Percentiles rank a stretch among this genome's conserved stretches.
phyloP scores from a whole-genome alignment of 2,329 filamentous ascomycete genomes.

The Exophiala sp. region DNA sequence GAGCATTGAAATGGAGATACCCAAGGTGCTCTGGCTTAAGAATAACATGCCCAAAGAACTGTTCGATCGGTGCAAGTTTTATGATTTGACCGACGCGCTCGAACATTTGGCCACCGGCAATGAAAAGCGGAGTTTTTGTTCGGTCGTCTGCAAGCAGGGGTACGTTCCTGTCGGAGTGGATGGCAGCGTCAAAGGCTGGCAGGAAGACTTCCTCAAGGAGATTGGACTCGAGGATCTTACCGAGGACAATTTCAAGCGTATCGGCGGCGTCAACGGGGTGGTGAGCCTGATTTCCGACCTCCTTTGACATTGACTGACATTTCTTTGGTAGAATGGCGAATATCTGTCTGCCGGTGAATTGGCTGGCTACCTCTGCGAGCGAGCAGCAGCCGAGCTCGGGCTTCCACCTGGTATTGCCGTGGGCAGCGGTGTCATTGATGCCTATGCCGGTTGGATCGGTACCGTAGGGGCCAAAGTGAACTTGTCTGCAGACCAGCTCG shows the following conservation, averaged over 20 bases:
- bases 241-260: conserved; percentile 81
- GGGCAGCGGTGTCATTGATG: conserved; percentile 94
- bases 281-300: conserved; percentile 57
- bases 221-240: conserved; percentile 82
- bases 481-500: conserved; percentile 61
- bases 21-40: conserved; percentile 97
- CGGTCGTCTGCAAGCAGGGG: conserved; percentile 94
- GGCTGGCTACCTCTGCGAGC: conserved; percentile 76
- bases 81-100: conserved; percentile 85
- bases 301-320: conserved; percentile 1
- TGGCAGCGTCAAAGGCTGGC: conserved; percentile 96
- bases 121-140: conserved; percentile 90
- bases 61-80: conserved; percentile 93
- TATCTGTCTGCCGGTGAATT: conserved; percentile 90
- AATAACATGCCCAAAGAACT: conserved; percentile 92
- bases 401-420: conserved; percentile 82
- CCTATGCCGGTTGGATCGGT: conserved; percentile 97
- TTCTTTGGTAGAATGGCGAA: conserved; percentile 65
- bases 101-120: conserved; percentile 91
- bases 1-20: conserved; percentile 99
- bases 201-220: conserved; percentile 81
- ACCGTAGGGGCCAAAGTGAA: conserved; percentile 96
- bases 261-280: conserved; percentile 91
- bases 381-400: conserved; percentile 75
- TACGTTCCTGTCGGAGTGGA: conserved; percentile 96